Evolutionary conservation across 306 rosid genomes (phyloP), one percentile per base, ranked within the genome.

Genomic region (Lathyrus aphaca): DNA sequence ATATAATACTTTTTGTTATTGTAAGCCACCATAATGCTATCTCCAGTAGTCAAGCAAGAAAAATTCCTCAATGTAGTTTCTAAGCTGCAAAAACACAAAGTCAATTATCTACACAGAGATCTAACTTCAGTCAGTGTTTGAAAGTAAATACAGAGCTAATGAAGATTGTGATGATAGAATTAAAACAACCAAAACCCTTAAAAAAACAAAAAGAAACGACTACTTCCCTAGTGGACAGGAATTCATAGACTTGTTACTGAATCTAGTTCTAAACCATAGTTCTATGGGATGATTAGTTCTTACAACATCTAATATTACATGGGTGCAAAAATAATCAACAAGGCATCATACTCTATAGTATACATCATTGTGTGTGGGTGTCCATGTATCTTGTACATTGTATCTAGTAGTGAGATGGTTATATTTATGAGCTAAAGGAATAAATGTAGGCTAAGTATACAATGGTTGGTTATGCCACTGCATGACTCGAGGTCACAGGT

Each of bases 1-100:
- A 94, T 94, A 79, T 94, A 94, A 65, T 94, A 94, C 59, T 94
- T 91, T 77, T 84, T 94, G 88, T 90, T 91, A 88, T 91, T 94
- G 73, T 94, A 94, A 45, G 98, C 96, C 64, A 94, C 97, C 98
- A 94, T 94, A 65, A 94, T 94, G 84, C 98, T 94, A 78, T 90
- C 98, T 68, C 97, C 98, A 63, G 91, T 78, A 39, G 92, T 82
- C 85, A 94, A 82, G 83, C 98, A 94, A 39, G 98, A 94, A 81
- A 90, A 94, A 80, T 91, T 94, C 82, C 99, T 82, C 62, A 91
- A 79, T 1, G 99, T 91, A 12, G 97, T 90, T 90, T 94, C 99
- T 49, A 91, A 77, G 82, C 96, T 91, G 87, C 86, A 86, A 67
- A 8, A 77, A 66, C 60, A 63, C 55, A 68, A 8, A 66, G 72